Evolutionary conservation across 2,329 filamentous ascomycete species (phyloP), one percentile per base, ranked within the genome.

Genomic region (Fonsecaea erecta): DNA sequence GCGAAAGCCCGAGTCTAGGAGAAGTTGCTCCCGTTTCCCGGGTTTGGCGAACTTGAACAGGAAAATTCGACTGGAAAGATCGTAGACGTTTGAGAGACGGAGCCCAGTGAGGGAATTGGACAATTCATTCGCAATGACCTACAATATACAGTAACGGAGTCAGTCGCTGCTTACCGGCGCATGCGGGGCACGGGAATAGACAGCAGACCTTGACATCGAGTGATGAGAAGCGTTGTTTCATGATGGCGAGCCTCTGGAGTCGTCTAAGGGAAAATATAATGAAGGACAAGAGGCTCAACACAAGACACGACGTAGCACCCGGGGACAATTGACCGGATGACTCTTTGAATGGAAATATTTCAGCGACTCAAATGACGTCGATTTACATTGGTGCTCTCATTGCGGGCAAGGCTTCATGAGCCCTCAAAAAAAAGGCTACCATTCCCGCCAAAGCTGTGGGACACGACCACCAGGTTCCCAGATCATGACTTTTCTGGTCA

Each of bases 121-220:
- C 68, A 99, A 90, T 85, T 99, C 95, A 77, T 96, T 92, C 63
- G 93, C 90, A 75, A 98, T 96, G 78, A 96, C 92, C 92, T 96
- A 74, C 11, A 60, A 16, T 43, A 16, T 43, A 8, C 43, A 26
- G 7, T 21, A 48, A 48, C 43, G 28, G 24, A 54, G 62, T 67
- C 52, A 67, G 64, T 63, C 28, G 51, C 51, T 59, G 48, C 43
- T 48, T n/a, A 61, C 26, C 9, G 16, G 6, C n/a, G 48, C 21
- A 62, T 34, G 35, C 52, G 48, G 32, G 46, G 60, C 30, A 52
- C 32, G 24, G n/a, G 28, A 21, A 21, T n/a, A 46, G 30, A 14
- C 21, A 63, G 8, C 69, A 24, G 73, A 84, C 83, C 80, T 84
- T 83, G 64, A 86, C 83, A 72, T 86, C 84, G 54, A 86, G 75